A percentile compares a stretch with the other conserved stretches of the same genome.
Conservation (phyloP, 192 early-diverging fungal species). For the Pecoramyces ruminantium region DNA sequence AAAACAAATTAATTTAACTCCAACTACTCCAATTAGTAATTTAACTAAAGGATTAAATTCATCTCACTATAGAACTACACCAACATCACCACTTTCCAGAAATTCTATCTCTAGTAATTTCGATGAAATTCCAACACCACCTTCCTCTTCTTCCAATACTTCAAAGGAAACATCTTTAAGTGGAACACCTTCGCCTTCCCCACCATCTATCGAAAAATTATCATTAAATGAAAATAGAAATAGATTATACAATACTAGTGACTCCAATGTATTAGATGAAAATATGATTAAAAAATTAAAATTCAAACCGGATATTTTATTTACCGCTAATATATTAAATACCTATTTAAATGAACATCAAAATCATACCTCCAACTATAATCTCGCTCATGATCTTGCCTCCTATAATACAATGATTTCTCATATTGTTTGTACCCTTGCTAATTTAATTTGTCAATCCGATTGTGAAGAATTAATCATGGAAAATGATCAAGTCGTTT, state of each 20-base stretch:
- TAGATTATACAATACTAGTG: too few species aligned
- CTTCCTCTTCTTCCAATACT: background rate
- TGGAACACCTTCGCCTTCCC: background rate
- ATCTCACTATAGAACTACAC: background rate
- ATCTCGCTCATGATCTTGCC: background rate
- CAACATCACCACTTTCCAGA: background rate
- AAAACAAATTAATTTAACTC: background rate
- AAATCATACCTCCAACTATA: background rate
- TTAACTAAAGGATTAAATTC: background rate
- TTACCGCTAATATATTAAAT: background rate
- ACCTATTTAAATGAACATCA: background rate
- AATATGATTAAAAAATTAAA: background rate
- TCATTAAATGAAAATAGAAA: too few species aligned
- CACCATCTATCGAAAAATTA: too few species aligned
- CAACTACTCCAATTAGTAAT: background rate
- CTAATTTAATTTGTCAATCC: background rate
- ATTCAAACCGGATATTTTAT: background rate
- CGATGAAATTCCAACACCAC: background rate
- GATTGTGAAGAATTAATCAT: background rate
- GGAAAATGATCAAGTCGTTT: background rate
- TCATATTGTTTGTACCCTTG: background rate
- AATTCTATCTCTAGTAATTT: background rate
- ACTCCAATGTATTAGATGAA: background rate
- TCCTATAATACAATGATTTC: background rate
- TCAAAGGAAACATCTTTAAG: background rate